Percentiles rank a stretch among this genome's conserved stretches.
These are phyloP conservation scores for Spirogloea muscicola DNA, from an alignment of 139 green algal species.

Conservation along the genomic window DNA sequence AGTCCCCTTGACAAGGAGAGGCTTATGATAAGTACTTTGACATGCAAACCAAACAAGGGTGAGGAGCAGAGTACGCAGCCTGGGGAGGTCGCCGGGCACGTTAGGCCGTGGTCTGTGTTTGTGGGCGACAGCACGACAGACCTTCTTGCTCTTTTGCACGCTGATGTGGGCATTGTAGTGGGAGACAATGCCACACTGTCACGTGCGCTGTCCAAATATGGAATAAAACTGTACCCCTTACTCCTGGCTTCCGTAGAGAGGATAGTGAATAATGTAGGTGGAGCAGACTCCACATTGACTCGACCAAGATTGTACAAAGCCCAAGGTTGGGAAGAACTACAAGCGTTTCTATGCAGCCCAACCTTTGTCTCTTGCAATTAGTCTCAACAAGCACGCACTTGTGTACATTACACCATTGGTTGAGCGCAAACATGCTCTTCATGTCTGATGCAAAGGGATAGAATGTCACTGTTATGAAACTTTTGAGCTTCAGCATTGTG, in stretches of 20 bases:
- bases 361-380: not conserved
- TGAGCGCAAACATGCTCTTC: too few relatives aligned
- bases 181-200: not conserved
- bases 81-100: too few relatives aligned
- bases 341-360: constrained; percentile 4
- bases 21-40: not conserved
- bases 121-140: constrained; percentile 3
- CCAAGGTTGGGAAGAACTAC: not conserved
- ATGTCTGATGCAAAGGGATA: too few relatives aligned
- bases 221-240: not conserved
- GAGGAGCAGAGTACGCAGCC: too few relatives aligned
- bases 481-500: too few relatives aligned
- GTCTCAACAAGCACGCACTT: not conserved
- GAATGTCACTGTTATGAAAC: too few relatives aligned
- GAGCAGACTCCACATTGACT: not conserved
- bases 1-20: constrained; percentile 7
- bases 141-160: not conserved
- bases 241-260: not conserved
- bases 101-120: constrained; percentile 6
- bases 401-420: too few relatives aligned
- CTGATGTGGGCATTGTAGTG: not conserved
- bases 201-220: not conserved
- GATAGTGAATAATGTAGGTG: not conserved
- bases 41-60: too few relatives aligned
- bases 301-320: not conserved